A percentile compares a stretch with the other conserved stretches of the same genome.
Evolutionary conservation across 495 filamentous ascomycete genomes (phyloP).

Genomic region (Annulohypoxylon nitens): DNA sequence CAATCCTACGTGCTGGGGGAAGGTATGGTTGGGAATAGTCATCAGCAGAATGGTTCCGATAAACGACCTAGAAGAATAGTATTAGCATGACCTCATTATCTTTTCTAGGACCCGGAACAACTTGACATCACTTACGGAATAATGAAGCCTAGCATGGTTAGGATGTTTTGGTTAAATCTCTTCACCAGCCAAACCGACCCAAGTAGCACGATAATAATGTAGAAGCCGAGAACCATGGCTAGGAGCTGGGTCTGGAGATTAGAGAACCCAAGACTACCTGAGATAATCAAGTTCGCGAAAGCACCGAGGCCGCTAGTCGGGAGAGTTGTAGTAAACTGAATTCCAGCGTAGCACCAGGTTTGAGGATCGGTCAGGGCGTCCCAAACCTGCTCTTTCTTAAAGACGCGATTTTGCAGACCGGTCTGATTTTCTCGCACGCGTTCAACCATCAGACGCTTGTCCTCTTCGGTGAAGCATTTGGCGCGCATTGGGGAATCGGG

Average conservation of each 20-base stretch:
- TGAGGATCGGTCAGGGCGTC: conserved; percentile 66
- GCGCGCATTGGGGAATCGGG: conserved; percentile 74
- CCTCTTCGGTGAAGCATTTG: conserved; percentile 66
- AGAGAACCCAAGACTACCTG: conserved; percentile 63
- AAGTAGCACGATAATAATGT: conserved; percentile 76
- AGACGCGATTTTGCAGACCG: conserved; percentile 73
- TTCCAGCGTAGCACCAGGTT: conserved; percentile 62
- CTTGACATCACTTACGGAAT: conserved; percentile 65
- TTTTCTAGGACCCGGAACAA: conserved; percentile 40
- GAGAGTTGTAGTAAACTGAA: conserved; percentile 75
- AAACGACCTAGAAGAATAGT: conserved; percentile 55
- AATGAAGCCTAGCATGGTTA: conserved; percentile 73
- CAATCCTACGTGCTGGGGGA: conserved; percentile 61
- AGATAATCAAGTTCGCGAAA: conserved; percentile 74
- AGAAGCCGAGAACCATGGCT: conserved; percentile 78
- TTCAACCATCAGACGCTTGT: conserved; percentile 71
- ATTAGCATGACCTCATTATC: conserved; percentile 19
- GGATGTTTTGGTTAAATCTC: conserved; percentile 71
- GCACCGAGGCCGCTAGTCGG: conserved; percentile 75
- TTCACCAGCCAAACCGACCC: conserved; percentile 74
- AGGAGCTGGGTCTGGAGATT: conserved; percentile 68
- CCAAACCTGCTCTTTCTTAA: conserved; percentile 59
- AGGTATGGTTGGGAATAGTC: conserved; percentile 61
- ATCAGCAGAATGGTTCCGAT: conserved; percentile 70
- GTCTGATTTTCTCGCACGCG: conserved; percentile 72